These are phyloP conservation scores for Leavenworthia alabamica DNA, from an alignment of 345 rosid genomes.

Conservation along the genomic window DNA sequence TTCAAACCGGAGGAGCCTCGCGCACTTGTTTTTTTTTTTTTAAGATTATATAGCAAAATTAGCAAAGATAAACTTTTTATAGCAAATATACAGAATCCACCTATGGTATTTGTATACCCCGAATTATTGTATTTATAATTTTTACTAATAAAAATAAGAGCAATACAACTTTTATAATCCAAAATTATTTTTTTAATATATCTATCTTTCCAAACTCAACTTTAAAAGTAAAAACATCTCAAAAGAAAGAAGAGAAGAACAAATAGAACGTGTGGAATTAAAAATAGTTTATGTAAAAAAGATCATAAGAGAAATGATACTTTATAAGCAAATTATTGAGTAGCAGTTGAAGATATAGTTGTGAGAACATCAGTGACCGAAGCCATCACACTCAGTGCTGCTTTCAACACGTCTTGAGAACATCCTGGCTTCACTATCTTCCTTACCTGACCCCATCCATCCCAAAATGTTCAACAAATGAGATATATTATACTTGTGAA, in stretches of 20 bases:
- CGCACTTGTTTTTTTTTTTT: too few relatives aligned
- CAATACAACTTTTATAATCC: background rate
- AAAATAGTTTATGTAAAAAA: constrained; percentile 1
- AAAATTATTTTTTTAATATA: background rate
- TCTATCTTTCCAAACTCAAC: background rate
- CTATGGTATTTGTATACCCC: background rate
- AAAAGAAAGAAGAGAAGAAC: background rate
- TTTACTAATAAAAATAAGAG: background rate
- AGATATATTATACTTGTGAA: background rate
- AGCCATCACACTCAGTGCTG: constrained; percentile 89
- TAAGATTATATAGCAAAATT: background rate
- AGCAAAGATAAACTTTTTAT: background rate
- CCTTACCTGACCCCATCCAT: constrained; percentile 55
- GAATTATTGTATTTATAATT: too few relatives aligned
- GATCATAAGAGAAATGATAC: background rate
- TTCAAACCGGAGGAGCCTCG: constrained; percentile 25
- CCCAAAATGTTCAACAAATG: background rate
- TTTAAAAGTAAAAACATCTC: background rate
- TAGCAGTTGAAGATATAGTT: constrained; percentile 46
- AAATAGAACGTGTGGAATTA: constrained; percentile 7
- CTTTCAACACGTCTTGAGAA: constrained; percentile 89
- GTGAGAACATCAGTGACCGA: constrained; percentile 92
- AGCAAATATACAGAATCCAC: too few relatives aligned
- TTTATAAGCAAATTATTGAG: constrained; percentile 22
- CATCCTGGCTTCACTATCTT: constrained; percentile 95